Conservation (phyloP, 306 rosid species). For the Prunus kanzakura region DNA sequence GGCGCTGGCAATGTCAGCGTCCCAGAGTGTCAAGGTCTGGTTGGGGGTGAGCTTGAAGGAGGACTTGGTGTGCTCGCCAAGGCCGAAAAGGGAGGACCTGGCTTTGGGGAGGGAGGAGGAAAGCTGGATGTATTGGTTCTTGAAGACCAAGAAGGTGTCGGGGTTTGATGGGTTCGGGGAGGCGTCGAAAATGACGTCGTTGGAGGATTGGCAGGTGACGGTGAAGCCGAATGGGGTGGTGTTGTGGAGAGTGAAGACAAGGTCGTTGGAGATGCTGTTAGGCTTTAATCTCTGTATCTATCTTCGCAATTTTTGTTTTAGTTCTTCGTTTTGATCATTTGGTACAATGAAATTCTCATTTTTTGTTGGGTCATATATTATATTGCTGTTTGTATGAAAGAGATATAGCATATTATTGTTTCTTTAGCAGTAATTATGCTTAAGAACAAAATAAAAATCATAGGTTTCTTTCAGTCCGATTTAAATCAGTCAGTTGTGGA, state of each 20-base stretch:
- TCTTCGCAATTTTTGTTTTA: too few species aligned
- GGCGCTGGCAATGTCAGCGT: slow-evolving; percentile 37
- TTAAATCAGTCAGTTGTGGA: too few species aligned
- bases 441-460: too few species aligned
- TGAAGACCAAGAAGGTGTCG: slow-evolving; percentile 49
- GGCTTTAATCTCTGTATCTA: too few species aligned
- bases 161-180: slow-evolving; percentile 35
- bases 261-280: slow-evolving; percentile 32
- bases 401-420: too few species aligned
- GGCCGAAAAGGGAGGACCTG: slow-evolving; percentile 50
- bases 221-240: slow-evolving; percentile 74
- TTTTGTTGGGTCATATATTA: too few species aligned
- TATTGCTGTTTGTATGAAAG: too few species aligned
- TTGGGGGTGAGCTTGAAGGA: slow-evolving; percentile 54
- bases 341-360: too few species aligned
- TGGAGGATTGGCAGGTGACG: slow-evolving; percentile 54
- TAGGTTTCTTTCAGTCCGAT: too few species aligned
- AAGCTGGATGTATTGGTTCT: slow-evolving; percentile 71
- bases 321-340: too few species aligned
- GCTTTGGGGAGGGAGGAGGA: slow-evolving; percentile 43
- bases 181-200: slow-evolving; percentile 55
- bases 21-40: slow-evolving; percentile 61
- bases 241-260: slow-evolving; percentile 56
- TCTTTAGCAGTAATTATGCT: too few species aligned
- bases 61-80: slow-evolving; percentile 70